Base-by-base conservation (phyloP, 1,284 basidiomycete genomes). In the Ceratobasidium papillatum region DNA sequence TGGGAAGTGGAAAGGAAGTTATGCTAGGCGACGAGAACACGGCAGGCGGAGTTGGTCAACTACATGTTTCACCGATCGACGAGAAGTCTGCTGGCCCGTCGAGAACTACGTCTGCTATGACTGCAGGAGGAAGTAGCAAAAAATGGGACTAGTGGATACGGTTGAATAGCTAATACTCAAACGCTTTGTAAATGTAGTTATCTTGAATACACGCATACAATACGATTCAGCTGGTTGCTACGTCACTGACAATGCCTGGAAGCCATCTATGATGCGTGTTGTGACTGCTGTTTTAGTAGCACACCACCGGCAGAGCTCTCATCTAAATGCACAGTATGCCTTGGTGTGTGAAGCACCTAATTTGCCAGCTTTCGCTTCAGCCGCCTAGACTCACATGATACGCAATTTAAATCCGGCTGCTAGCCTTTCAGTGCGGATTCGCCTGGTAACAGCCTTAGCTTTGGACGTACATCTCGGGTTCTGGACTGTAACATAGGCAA, bases 1-100 rank as follows among this genome's bases (percentile, higher is more conserved):
- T 83, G 59, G 76, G 77, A 27, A 74, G 75, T 47, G 64, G 74
- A 38, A 77, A 74, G 65, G 76, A 78, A 2, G 73, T 77, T 32
- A 73, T 76, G 4, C 61, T 78, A 27, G 76, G 75, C n/a, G 75
- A 64, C 27, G 75, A 76, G 41, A 36, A 30, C 4, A 74, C 61
- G 25, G 65, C 65, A 30, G 65, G 65, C 8, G 65, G 65, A 14
- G 51, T 69, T 12, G 65, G 51, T 25, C 65, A 69, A 32, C 27
- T 69, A 12, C 52, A 69, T 32, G 65, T 45, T 58, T 14, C 65
- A 14, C 49, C 49, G 17, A 1, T 34, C 12, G 5, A 25, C 34
- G 34, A 51, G 19, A 58, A 11, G 52, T 58, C 51, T 22, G 22
- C 65, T 45, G 65, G 51, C 11, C 52, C 65, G 3, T 69, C 65